These are phyloP conservation scores for Bathelium albidoporum DNA, from an alignment of 495 filamentous ascomycete species.

Conservation along the genomic window DNA sequence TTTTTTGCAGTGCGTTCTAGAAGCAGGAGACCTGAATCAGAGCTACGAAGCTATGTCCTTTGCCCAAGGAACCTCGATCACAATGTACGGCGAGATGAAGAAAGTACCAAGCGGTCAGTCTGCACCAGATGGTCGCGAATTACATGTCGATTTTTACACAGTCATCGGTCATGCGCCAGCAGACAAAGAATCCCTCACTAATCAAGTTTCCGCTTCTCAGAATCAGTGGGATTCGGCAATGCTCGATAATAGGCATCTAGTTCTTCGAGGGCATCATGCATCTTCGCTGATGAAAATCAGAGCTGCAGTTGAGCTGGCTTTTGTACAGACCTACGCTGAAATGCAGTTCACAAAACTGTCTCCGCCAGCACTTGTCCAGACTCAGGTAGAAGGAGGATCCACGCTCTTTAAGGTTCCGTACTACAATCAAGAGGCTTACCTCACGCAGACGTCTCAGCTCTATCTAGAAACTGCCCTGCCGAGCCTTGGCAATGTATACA, in stretches of 20 bases:
- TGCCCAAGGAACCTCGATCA: constrained; percentile 79
- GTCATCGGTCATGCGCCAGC: constrained; percentile 67
- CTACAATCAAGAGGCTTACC: constrained; percentile 85
- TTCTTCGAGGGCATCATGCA: constrained; percentile 78
- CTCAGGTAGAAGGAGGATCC: constrained; percentile 90
- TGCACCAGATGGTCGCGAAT: constrained; percentile 79
- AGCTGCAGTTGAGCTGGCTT: constrained; percentile 71
- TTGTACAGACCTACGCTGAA: constrained; percentile 71
- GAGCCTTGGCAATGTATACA: constrained; percentile 87
- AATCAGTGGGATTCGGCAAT: constrained; percentile 71
- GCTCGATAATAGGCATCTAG: constrained; percentile 80
- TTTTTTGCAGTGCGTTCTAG: constrained; percentile 77
- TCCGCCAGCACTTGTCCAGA: constrained; percentile 95
- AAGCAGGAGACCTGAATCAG: constrained; percentile 73
- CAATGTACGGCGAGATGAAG: constrained; percentile 79
- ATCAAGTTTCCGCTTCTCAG: constrained; percentile 75
- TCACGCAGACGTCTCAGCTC: constrained; percentile 95
- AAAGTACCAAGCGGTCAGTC: constrained; percentile 67
- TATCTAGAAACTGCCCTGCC: constrained; percentile 95
- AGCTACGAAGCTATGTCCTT: constrained; percentile 86
- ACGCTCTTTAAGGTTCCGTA: constrained; percentile 92
- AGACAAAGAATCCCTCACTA: constrained; percentile 89
- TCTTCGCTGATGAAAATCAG: constrained; percentile 89
- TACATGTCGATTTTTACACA: constrained; percentile 89
- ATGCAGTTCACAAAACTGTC: constrained; percentile 73